Evolutionary conservation across 495 filamentous ascomycete species (phyloP), one percentile per base, ranked within the genome.

Genomic region (Pseudoneurospora amorphoporcata): DNA sequence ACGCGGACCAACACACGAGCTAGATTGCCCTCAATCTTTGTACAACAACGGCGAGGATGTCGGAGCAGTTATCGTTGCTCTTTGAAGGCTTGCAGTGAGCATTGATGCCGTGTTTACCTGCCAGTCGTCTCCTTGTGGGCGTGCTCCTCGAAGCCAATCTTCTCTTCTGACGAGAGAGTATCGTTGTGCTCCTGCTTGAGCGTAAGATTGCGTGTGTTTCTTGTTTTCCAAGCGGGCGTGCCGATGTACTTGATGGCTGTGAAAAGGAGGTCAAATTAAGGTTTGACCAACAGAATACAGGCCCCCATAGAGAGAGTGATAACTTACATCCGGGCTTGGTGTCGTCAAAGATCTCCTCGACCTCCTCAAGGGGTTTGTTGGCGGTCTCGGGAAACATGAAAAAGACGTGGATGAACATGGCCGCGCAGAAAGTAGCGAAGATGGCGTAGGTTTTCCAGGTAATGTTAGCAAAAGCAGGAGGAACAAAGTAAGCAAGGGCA

Each of bases 331-430:
- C 78, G 9, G 75, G 73, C 73, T 73, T 71, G 35, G 69, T 69
- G 70, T 85, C 77, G 68, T 89, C 89, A 78, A 95, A 95, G 75
- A 93, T 89, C 43, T 80, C 83, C 68, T 91, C 90, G 19, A 92
- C 84, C 75, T 94, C 92, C 73, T 94, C 92, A 3, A 94, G 86
- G 14, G 91, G 90, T 85, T 93, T 93, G 69, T 91, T 91, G n/a
- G 87, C 86, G 0, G 92, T 94, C 80, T 95, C 92, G 1, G 92
- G 92, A 85, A 95, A 93, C 75, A 92, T 81, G 82, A 94, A 92
- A 83, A 88, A 92, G n/a, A 89, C 87, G 77, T 94, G 92, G 23
- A 92, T 77, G 68, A 87, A 87, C 88, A 92, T 92, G 71, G 83
- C 82, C 69, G 88, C 88, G 79, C 88, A 92, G 79, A 94, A 94